Conservation (phyloP, 2,329 filamentous ascomycete species). For the Epichloe sibirici region DNA sequence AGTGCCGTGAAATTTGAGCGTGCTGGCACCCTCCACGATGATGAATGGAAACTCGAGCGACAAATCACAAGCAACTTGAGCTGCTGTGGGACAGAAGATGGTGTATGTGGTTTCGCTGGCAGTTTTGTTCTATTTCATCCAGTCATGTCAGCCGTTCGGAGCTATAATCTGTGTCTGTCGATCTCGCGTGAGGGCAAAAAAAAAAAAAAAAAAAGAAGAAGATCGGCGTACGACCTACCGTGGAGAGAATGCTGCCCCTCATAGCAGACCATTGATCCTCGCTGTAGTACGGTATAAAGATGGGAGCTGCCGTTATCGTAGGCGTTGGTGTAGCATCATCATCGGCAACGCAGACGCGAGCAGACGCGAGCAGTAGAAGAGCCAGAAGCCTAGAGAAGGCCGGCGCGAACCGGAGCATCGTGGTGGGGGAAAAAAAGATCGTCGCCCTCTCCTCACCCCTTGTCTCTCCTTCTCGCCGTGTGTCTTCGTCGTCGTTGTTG, state of each 20-base stretch:
- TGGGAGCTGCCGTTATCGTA: slow-evolving; percentile 28
- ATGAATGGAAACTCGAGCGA: slow-evolving; percentile 34
- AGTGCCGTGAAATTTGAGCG: slow-evolving; percentile 31
- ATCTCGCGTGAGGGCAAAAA: too few relatives aligned
- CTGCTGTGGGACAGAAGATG: slow-evolving; percentile 33
- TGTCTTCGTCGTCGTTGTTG: not conserved
- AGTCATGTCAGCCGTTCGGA: not conserved
- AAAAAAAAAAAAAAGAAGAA: not conserved
- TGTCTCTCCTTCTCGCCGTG: not conserved
- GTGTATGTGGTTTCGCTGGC: slow-evolving; percentile 31
- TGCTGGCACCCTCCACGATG: slow-evolving; percentile 32
- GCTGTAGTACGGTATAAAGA: slow-evolving; percentile 32
- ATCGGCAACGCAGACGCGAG: slow-evolving; percentile 5
- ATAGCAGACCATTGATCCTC: slow-evolving; percentile 30
- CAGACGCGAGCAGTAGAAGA: slow-evolving; percentile 10
- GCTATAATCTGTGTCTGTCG: not conserved
- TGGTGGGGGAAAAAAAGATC: not conserved
- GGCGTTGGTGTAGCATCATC: slow-evolving; percentile 9
- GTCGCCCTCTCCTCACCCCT: not conserved
- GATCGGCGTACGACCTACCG: slow-evolving; percentile 18
- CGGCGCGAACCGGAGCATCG: not conserved
- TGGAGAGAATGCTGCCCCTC: slow-evolving; percentile 33
- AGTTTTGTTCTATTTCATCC: slow-evolving; percentile 20
- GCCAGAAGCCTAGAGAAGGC: slow-evolving; percentile 5
- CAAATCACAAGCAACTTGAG: slow-evolving; percentile 29